Evolutionary conservation across 164 flowering plant species (phyloP).

Genomic region (Aristolochia contorta): DNA sequence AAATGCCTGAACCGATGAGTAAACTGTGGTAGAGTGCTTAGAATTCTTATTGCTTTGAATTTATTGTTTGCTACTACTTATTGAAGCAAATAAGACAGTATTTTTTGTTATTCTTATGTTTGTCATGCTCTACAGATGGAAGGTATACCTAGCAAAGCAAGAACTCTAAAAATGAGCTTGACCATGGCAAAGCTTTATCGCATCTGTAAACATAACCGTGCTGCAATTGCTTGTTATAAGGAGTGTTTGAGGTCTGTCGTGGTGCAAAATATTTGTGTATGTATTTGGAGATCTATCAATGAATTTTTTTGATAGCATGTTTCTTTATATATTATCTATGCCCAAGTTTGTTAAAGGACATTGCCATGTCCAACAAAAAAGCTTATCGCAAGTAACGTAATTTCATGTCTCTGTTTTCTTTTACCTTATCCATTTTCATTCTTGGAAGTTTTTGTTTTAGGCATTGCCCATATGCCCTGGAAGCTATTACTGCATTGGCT

Average conservation of each 20-base stretch:
- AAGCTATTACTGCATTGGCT: constrained; percentile 83
- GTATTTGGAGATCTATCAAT: too few relatives aligned
- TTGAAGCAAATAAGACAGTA: too few relatives aligned
- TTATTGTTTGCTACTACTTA: too few relatives aligned
- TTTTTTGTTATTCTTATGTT: not conserved
- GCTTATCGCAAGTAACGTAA: not conserved
- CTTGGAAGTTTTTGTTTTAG: constrained; percentile 30
- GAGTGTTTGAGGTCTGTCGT: constrained; percentile 77
- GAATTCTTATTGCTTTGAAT: too few relatives aligned
- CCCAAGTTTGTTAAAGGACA: too few relatives aligned
- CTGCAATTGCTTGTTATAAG: constrained; percentile 70
- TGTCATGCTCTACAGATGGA: constrained; percentile 59
- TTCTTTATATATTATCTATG: too few relatives aligned
- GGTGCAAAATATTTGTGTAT: not conserved
- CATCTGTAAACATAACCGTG: constrained; percentile 56
- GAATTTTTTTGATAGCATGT: too few relatives aligned
- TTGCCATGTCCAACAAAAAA: too few relatives aligned
- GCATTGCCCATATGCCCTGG: constrained; percentile 74
- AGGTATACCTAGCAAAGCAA: constrained; percentile 78
- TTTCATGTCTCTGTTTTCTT: not conserved
- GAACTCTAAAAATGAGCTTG: constrained; percentile 76
- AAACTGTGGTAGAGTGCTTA: too few relatives aligned
- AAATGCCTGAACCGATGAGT: too few relatives aligned
- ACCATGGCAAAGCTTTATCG: constrained; percentile 85
- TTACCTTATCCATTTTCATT: constrained; percentile 1